Evolutionary conservation across 2,329 filamentous ascomycete genomes (phyloP).

Genomic region (Lecanicillium sp.): DNA sequence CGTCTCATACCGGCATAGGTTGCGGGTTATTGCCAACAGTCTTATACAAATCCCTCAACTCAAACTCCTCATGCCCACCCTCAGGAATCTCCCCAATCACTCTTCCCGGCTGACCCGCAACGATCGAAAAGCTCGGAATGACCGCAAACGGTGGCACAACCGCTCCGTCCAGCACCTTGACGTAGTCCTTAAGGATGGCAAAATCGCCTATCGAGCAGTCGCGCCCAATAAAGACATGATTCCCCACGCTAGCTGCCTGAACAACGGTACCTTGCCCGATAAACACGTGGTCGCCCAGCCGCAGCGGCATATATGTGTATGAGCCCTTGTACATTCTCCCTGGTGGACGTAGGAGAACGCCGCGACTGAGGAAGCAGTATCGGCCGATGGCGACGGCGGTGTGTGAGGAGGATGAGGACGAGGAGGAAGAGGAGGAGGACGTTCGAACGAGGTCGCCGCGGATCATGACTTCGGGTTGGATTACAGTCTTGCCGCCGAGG

Average conservation of each 20-base stretch:
- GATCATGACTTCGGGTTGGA: slow-evolving; percentile 90
- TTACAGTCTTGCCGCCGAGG: slow-evolving; percentile 89
- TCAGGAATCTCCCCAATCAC: slow-evolving; percentile 76
- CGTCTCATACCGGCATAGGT: slow-evolving; percentile 5
- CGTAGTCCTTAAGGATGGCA: slow-evolving; percentile 88
- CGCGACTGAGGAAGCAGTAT: slow-evolving; percentile 80
- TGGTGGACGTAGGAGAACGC: slow-evolving; percentile 73
- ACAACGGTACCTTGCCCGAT: slow-evolving; percentile 68
- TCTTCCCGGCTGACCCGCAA: slow-evolving; percentile 73
- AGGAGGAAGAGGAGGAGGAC: slow-evolving; percentile 33
- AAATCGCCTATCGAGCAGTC: slow-evolving; percentile 75
- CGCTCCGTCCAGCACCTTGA: slow-evolving; percentile 75
- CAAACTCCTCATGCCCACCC: slow-evolving; percentile 56
- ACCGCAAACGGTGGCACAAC: slow-evolving; percentile 85
- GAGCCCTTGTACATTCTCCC: slow-evolving; percentile 71
- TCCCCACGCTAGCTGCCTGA: slow-evolving; percentile 75
- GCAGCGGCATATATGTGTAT: slow-evolving; percentile 79
- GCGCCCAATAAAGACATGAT: slow-evolving; percentile 76
- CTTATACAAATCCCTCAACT: slow-evolving; percentile 56
- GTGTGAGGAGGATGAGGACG: slow-evolving; percentile 31
- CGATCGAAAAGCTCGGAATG: slow-evolving; percentile 82
- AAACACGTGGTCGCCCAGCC: slow-evolving; percentile 92
- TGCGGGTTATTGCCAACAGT: slow-evolving; percentile 50
- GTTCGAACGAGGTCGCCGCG: slow-evolving; percentile 75
- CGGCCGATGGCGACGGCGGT: slow-evolving; percentile 80